phyloP scores from a whole-genome alignment of 129 eudicot species.

The Lactuca saligna region DNA sequence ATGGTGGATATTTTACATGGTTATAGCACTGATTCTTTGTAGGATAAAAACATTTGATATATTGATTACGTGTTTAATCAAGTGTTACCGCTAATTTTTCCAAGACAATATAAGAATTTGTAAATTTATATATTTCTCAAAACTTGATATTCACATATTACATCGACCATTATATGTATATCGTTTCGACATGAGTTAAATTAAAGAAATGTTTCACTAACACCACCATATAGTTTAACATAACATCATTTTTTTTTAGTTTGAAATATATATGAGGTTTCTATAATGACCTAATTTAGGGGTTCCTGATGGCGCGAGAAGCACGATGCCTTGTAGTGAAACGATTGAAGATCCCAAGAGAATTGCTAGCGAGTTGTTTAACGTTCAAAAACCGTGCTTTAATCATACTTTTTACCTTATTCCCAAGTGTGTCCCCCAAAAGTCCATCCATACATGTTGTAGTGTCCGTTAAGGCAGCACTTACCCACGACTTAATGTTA shows the following conservation, averaged over 20 bases:
- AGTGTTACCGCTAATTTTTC: neutral
- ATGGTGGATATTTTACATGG: too few species aligned
- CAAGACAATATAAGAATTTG: neutral
- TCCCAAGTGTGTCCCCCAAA: constrained; percentile 39
- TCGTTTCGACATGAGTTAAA: neutral
- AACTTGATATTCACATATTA: constrained; percentile 39
- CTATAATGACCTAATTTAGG: constrained; percentile 19
- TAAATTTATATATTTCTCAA: constrained; percentile 23
- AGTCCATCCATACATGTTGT: constrained; percentile 52
- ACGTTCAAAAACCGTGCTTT: constrained; percentile 60
- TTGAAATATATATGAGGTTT: neutral
- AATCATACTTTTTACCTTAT: constrained; percentile 43
- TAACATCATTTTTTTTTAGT: neutral
- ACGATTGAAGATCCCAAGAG: constrained; percentile 57
- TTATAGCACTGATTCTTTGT: too few species aligned
- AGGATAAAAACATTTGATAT: too few species aligned
- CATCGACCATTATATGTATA: constrained; percentile 18
- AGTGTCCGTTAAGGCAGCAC: constrained; percentile 66
- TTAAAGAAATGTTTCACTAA: neutral
- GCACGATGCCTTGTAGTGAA: constrained; percentile 63
- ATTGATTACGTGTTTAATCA: neutral
- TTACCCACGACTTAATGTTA: constrained; percentile 62
- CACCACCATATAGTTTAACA: constrained; percentile 13
- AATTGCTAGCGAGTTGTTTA: constrained; percentile 60
- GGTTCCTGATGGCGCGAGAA: constrained; percentile 41